phyloP scores from a whole-genome alignment of 2,329 filamentous ascomycete species.

The Cordyceps militaris region DNA sequence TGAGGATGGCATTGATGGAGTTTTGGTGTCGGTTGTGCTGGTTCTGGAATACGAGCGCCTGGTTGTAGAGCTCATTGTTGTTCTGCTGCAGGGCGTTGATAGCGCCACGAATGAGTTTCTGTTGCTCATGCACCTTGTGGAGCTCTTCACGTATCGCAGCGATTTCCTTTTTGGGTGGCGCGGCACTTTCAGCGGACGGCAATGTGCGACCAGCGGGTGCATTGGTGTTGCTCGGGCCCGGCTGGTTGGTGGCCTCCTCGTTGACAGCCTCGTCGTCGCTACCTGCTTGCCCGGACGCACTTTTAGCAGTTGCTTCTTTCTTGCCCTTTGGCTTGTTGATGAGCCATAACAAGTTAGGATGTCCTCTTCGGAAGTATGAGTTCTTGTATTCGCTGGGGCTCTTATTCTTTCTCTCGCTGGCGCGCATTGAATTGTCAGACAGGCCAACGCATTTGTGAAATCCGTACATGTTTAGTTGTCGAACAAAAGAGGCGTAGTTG shows the following conservation, averaged over 20 bases:
- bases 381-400: conserved; percentile 98
- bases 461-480: conserved; percentile 94
- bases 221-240: conserved; percentile 12
- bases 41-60: conserved; percentile 81
- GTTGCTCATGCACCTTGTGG: conserved; percentile 74
- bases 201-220: conserved; percentile 26
- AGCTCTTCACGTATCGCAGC: conserved; percentile 72
- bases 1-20: conserved; percentile 97
- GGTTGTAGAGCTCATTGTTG: conserved; percentile 80
- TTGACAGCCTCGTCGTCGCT: conserved; percentile 47
- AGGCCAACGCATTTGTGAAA: conserved; percentile 94
- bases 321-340: conserved; percentile 84
- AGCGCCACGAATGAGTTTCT: conserved; percentile 75
- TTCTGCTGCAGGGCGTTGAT: conserved; percentile 76
- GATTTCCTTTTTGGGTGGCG: conserved; percentile 64
- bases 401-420: conserved; percentile 94
- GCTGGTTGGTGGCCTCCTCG: conserved; percentile 31
- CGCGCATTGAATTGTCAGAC: conserved; percentile 95
- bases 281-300: conserved; percentile 60
- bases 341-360: conserved; percentile 88
- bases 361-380: conserved; percentile 87
- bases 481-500: conserved; percentile 94
- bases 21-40: conserved; percentile 96
- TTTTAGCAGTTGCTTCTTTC: conserved; percentile 50
- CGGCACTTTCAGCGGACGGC: conserved; percentile 38